These are phyloP conservation scores for Rhododendron henanense DNA, from an alignment of 148 eudicot species.

Conservation along the genomic window DNA sequence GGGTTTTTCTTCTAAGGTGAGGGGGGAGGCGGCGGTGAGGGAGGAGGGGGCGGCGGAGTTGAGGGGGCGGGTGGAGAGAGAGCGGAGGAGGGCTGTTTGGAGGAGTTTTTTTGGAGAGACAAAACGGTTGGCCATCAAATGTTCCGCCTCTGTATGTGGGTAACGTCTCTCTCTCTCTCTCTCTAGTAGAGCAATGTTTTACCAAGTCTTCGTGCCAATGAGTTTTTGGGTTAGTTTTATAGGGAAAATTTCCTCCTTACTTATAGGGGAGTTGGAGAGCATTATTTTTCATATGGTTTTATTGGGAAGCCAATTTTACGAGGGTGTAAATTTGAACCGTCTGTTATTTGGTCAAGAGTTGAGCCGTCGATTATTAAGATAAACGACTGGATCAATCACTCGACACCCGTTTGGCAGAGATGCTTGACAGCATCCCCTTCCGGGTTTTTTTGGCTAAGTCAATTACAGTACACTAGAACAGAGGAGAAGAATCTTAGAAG, in stretches of 20 bases:
- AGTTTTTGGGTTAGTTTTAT: neutral
- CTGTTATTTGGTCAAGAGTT: rapidly evolving
- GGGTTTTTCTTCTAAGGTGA: constrained; percentile 34
- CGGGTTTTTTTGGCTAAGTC: neutral
- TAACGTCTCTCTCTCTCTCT: neutral
- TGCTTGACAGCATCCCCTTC: too few relatives aligned
- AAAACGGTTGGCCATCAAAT: constrained; percentile 41
- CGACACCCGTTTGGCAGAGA: too few relatives aligned
- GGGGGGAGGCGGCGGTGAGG: neutral
- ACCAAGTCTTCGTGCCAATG: neutral
- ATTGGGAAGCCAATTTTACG: too few relatives aligned
- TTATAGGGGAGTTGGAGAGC: too few relatives aligned
- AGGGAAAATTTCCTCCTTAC: neutral
- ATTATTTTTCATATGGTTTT: too few relatives aligned
- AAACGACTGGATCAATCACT: rapidly evolving
- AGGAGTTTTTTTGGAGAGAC: constrained; percentile 24
- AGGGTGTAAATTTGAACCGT: too few relatives aligned
- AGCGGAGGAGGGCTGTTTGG: constrained; percentile 19
- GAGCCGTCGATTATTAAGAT: rapidly evolving
- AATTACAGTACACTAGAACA: neutral
- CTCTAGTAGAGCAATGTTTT: neutral
- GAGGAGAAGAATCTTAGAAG: neutral
- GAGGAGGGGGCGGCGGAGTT: constrained; percentile 15
- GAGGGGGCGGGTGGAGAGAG: constrained; percentile 16
- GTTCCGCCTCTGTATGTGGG: neutral